phyloP scores from a whole-genome alignment of 192 early-diverging fungal species.

The Mortierella antarctica region DNA sequence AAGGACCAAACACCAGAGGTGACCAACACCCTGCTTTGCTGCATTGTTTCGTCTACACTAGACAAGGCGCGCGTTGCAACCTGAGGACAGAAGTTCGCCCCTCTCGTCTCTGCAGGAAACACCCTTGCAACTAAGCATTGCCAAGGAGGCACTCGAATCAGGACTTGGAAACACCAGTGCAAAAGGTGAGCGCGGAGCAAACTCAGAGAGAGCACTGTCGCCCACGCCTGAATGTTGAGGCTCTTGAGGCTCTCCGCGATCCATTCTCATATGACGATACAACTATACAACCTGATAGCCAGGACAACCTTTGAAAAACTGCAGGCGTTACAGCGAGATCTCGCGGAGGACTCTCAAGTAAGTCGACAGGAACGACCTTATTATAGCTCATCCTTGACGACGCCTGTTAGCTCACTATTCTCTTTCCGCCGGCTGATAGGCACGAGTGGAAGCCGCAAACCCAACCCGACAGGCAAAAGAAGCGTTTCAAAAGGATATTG shows the following conservation, averaged over 20 bases:
- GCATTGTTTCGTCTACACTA: not conserved
- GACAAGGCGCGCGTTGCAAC: constrained; percentile 20
- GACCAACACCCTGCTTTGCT: not conserved
- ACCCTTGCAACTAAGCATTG: not conserved
- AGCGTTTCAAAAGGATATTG: constrained; percentile 38
- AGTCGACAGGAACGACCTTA: not conserved
- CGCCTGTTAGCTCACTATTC: not conserved
- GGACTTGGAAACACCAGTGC: not conserved
- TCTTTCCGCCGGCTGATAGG: not conserved
- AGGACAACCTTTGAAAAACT: constrained; percentile 13
- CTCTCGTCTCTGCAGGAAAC: not conserved
- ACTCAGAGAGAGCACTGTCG: too few species aligned
- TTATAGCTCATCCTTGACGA: not conserved
- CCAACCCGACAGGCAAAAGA: constrained; percentile 29
- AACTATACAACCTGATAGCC: not conserved
- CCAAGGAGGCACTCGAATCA: constrained; percentile 8
- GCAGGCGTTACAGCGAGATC: constrained; percentile 11
- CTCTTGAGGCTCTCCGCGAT: not conserved
- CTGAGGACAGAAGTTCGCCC: not conserved
- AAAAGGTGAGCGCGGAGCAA: constrained; percentile 6
- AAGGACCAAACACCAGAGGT: not conserved
- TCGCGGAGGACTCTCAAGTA: constrained; percentile 17
- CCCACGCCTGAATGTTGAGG: too few species aligned
- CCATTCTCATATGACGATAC: not conserved
- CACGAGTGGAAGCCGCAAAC: not conserved